A percentile compares a stretch with the other conserved stretches of the same genome.
Evolutionary conservation across 192 early-diverging fungal genomes (phyloP).

Genomic region (Cladochytrium replicatum): DNA sequence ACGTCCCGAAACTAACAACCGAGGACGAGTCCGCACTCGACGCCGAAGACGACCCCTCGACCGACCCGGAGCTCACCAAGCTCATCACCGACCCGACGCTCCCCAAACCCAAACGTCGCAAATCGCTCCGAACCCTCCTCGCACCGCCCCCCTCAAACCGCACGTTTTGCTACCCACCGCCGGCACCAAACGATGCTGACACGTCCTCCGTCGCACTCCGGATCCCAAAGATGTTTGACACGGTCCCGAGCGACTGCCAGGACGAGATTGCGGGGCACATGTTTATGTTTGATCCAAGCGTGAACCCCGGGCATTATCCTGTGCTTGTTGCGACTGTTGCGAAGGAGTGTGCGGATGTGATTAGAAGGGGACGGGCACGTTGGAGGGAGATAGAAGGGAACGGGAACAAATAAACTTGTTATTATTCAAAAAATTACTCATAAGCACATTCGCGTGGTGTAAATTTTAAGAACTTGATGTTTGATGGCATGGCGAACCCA

Average conservation of each 20-base stretch:
- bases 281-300: constrained; percentile 21
- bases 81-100: background rate
- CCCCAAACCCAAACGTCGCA: background rate
- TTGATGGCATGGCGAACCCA: too few species aligned
- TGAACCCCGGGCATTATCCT: constrained; percentile 23
- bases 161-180: constrained; percentile 2
- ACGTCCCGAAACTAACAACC: background rate
- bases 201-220: constrained; percentile 8
- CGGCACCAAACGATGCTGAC: constrained; percentile 12
- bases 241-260: constrained; percentile 6
- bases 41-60: background rate
- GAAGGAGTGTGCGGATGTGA: constrained; percentile 5
- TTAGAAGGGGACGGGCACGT: too few species aligned
- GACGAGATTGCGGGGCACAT: constrained; percentile 32
- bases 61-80: background rate
- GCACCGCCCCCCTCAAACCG: background rate
- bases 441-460: too few species aligned
- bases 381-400: too few species aligned
- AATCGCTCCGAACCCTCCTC: background rate
- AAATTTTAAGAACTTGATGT: too few species aligned
- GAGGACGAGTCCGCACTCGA: too few species aligned
- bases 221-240: constrained; percentile 19
- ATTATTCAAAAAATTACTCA: too few species aligned
- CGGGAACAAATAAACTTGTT: too few species aligned
- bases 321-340: constrained; percentile 18